Percentiles rank a stretch among this genome's conserved stretches.
These are phyloP conservation scores for Spizellomyces sp. DNA, from an alignment of 192 early-diverging fungal species.

Conservation along the genomic window DNA sequence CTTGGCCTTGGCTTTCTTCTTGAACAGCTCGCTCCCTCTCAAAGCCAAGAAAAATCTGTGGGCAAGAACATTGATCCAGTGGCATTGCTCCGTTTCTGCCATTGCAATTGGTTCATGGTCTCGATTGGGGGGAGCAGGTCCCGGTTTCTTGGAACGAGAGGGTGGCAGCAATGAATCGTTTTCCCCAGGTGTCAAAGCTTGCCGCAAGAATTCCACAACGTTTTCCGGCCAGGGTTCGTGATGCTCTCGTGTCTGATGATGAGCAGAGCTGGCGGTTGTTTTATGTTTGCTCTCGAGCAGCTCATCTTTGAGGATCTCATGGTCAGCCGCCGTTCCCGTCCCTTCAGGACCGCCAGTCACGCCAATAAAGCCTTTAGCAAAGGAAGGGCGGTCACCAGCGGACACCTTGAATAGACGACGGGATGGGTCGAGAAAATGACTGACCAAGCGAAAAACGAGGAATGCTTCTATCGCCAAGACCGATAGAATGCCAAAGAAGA, in stretches of 20 bases:
- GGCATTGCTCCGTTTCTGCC: constrained; percentile 32
- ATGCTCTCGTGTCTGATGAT: constrained; percentile 33
- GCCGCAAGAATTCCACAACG: constrained; percentile 41
- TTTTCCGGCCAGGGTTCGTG: constrained; percentile 48
- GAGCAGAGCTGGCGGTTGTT: not conserved
- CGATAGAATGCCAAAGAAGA: constrained; percentile 38
- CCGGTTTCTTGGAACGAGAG: not conserved
- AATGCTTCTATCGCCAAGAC: constrained; percentile 33
- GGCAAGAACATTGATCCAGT: constrained; percentile 54
- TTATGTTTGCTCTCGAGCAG: not conserved
- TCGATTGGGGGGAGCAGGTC: not conserved
- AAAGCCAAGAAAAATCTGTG: constrained; percentile 55
- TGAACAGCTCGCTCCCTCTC: constrained; percentile 47
- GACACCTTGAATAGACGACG: constrained; percentile 12
- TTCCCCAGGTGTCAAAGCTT: constrained; percentile 28
- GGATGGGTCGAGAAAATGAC: constrained; percentile 37
- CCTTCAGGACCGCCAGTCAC: constrained; percentile 5
- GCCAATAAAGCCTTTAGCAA: constrained; percentile 21
- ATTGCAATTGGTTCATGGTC: constrained; percentile 8
- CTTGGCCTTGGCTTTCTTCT: constrained; percentile 34
- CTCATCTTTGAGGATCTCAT: constrained; percentile 17
- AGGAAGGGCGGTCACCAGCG: constrained; percentile 22
- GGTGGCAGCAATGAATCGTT: constrained; percentile 31
- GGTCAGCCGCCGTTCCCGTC: constrained; percentile 8
- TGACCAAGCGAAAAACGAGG: constrained; percentile 12